These are phyloP conservation scores for Mycothermus thermophilus DNA, from an alignment of 495 filamentous ascomycete species.

Conservation along the genomic window DNA sequence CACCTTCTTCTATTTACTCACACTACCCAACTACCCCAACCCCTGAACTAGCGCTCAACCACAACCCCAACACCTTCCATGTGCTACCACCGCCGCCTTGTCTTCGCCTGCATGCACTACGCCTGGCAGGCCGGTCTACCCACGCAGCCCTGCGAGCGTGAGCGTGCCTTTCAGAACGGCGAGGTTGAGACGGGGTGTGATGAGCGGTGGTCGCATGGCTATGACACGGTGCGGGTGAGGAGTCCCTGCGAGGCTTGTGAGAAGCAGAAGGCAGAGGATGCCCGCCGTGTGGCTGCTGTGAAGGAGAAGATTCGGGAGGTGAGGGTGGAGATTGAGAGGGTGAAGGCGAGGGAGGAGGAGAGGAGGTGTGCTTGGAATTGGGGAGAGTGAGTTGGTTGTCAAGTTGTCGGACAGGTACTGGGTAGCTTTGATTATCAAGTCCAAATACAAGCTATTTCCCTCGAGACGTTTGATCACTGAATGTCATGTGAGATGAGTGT, in stretches of 20 bases:
- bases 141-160: constrained; percentile 7
- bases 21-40: background rate
- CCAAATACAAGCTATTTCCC: background rate
- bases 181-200: constrained; percentile 10
- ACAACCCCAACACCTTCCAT: constrained; percentile 8
- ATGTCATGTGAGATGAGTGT: background rate
- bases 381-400: too few relatives aligned
- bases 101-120: constrained; percentile 18
- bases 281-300: background rate
- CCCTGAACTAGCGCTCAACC: background rate
- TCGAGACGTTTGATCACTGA: too few relatives aligned
- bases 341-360: background rate
- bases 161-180: constrained; percentile 9
- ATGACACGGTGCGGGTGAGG: constrained; percentile 7
- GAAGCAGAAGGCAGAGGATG: background rate
- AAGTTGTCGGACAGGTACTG: too few relatives aligned
- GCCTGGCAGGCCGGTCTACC: constrained; percentile 9
- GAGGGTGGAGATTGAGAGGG: constrained; percentile 3
- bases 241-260: constrained; percentile 10
- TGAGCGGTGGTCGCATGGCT: constrained; percentile 12
- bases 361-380: too few relatives aligned
- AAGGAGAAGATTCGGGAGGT: constrained; percentile 4
- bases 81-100: constrained; percentile 17
- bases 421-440: background rate
- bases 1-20: background rate